Percentiles rank a stretch among this genome's conserved stretches.
Evolutionary conservation across 192 early-diverging fungal genomes (phyloP).

Genomic region (Paraglomus brasilianum): DNA sequence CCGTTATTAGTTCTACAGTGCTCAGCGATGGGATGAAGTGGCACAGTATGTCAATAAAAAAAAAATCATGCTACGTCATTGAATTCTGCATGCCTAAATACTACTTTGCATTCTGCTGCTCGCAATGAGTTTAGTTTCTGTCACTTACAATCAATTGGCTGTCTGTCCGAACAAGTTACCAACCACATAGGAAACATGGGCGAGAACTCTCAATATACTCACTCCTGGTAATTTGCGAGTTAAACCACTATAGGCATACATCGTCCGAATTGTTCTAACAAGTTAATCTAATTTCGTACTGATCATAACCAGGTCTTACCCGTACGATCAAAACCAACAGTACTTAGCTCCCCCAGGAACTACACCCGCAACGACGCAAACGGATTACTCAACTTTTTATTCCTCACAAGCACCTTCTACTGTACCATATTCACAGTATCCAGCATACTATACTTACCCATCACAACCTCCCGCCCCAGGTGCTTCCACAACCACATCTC

Average conservation of each 20-base stretch:
- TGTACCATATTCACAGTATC: not conserved
- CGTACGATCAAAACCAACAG: constrained; percentile 29
- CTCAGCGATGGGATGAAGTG: too few relatives aligned
- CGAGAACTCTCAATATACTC: constrained; percentile 27
- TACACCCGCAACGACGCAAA: not conserved
- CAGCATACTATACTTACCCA: not conserved
- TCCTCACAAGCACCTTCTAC: not conserved
- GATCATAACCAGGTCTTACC: not conserved
- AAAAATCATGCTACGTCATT: too few relatives aligned
- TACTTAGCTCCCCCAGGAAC: constrained; percentile 18
- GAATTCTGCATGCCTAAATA: too few relatives aligned
- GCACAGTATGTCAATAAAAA: too few relatives aligned
- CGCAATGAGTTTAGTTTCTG: too few relatives aligned
- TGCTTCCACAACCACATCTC: constrained; percentile 7
- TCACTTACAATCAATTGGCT: too few relatives aligned
- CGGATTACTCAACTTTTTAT: constrained; percentile 17
- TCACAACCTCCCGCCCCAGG: constrained; percentile 5
- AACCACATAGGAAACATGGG: constrained; percentile 17
- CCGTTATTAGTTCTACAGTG: too few relatives aligned
- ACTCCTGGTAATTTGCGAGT: not conserved
- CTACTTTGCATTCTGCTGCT: too few relatives aligned
- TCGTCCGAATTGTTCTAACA: not conserved
- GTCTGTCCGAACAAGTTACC: not conserved
- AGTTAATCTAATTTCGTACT: not conserved
- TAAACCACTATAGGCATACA: not conserved